Evolutionary conservation across 441 rosid genomes (phyloP).

Genomic region (Bocquillonia castaneifolia): DNA sequence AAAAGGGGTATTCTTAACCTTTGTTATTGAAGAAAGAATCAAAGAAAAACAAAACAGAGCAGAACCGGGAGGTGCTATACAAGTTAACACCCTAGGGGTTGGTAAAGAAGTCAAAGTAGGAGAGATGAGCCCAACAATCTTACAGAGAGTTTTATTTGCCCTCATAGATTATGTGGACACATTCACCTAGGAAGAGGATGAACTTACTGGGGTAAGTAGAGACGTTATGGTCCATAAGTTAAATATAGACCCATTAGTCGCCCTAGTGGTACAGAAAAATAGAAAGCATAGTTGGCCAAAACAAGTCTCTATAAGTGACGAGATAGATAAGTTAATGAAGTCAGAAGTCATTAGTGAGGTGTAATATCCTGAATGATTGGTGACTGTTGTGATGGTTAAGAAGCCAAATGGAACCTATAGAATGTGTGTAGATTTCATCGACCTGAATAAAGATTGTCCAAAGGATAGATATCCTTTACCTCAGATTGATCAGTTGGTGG

Average conservation of each 20-base stretch:
- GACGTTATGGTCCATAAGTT: too few species aligned
- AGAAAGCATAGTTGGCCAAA: neutral
- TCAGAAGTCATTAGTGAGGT: neutral
- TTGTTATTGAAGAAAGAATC: too few species aligned
- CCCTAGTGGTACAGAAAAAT: neutral
- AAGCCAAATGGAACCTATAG: neutral
- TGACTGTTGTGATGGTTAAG: neutral
- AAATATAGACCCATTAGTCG: neutral
- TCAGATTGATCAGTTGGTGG: neutral
- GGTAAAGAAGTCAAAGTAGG: too few species aligned
- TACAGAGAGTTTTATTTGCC: too few species aligned
- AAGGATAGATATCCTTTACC: neutral
- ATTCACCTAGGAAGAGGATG: too few species aligned
- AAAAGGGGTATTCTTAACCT: too few species aligned
- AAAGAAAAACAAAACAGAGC: too few species aligned
- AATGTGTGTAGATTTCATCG: neutral
- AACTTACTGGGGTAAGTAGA: too few species aligned
- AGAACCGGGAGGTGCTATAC: too few species aligned
- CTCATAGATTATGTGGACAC: too few species aligned
- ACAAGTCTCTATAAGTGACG: neutral
- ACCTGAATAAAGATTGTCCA: neutral
- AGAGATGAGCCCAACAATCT: too few species aligned
- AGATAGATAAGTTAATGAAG: neutral
- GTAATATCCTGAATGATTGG: neutral
- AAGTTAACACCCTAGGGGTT: too few species aligned